A percentile compares a stretch with the other conserved stretches of the same genome.
phyloP scores from a whole-genome alignment of 257 asterid species.

The Mentha longifolia region DNA sequence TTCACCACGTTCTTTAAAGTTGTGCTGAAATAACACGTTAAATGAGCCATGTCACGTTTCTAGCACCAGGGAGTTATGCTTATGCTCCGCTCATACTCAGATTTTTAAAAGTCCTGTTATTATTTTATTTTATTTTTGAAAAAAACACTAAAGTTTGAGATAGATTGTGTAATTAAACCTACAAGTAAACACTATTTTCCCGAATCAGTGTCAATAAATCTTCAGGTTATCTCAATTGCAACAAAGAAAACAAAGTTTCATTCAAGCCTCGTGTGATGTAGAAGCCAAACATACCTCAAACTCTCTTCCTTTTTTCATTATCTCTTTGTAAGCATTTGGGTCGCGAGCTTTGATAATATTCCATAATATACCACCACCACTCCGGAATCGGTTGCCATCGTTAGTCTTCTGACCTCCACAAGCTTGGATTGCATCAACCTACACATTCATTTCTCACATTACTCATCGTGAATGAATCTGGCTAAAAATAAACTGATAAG shows the following conservation, averaged over 20 bases:
- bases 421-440: conserved; percentile 95
- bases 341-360: conserved; percentile 84
- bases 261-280: neutral
- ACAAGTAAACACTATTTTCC: neutral
- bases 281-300: conserved; percentile 71
- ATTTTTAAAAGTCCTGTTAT: neutral
- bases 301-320: conserved; percentile 81
- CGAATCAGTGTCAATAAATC: neutral
- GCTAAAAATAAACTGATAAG: neutral
- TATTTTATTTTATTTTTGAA: too few species aligned
- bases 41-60: too few species aligned
- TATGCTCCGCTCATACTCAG: too few species aligned
- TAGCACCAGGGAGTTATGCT: too few species aligned
- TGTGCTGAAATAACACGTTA: too few species aligned
- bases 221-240: too few species aligned
- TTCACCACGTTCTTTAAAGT: too few species aligned
- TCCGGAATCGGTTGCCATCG: conserved; percentile 72
- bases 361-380: conserved; percentile 93
- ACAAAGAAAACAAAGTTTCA: conserved; percentile 4
- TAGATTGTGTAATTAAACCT: neutral
- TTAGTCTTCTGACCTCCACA: conserved; percentile 94
- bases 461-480: conserved; percentile 12
- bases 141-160: neutral
- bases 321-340: conserved; percentile 91
- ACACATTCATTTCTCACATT: conserved; percentile 31